Evolutionary conservation across 768 basidiomycete species (phyloP), one percentile per base, ranked within the genome.

Genomic region (Boletus edulis): DNA sequence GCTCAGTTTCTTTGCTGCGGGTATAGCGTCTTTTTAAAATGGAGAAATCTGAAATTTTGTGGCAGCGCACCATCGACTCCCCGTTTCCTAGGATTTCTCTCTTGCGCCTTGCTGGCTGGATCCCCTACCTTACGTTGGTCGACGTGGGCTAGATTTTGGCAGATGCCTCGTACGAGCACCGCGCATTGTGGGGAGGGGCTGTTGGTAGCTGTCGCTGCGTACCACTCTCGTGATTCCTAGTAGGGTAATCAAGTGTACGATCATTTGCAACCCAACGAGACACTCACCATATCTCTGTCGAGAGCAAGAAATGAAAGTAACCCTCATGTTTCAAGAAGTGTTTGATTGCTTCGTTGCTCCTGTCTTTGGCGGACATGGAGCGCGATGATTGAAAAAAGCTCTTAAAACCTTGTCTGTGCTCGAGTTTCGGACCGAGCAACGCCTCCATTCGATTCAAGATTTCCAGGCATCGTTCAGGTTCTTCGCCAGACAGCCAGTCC

Each of bases 301-400:
- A 31, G 34, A 62, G 53, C 22, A 62, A 46, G 22, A 51, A 56
- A 43, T 54, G 62, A 17, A 62, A 62, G 34, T 51, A 54, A 12
- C n/a, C 10, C 11, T 49, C 14, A 10, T 27, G 35, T 5, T 17
- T 53, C 11, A 24, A 6, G 8, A 63, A 63, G 1, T 43, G 43
- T n/a, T 27, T 44, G 22, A 59, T 48, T 1, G 57, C 61, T 8
- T 58, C 51, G 5, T 35, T 29, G 3, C 37, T 47, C 15, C 14
- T 42, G 32, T 55, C 61, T 15, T 62, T 8, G 27, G 41, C 8
- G 5, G 11, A n/a, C 12, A 6, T 5, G n/a, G 34, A 17, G 8
- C 20, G 37, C 5, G 37, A 34, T 13, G 45, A 6, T 9, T 9
- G 27, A n/a, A 62, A 49, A 3, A 54, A 39, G 12, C 24, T 43